These are phyloP conservation scores for Filosporella fistucella DNA, from an alignment of 495 filamentous ascomycete genomes.

Conservation along the genomic window DNA sequence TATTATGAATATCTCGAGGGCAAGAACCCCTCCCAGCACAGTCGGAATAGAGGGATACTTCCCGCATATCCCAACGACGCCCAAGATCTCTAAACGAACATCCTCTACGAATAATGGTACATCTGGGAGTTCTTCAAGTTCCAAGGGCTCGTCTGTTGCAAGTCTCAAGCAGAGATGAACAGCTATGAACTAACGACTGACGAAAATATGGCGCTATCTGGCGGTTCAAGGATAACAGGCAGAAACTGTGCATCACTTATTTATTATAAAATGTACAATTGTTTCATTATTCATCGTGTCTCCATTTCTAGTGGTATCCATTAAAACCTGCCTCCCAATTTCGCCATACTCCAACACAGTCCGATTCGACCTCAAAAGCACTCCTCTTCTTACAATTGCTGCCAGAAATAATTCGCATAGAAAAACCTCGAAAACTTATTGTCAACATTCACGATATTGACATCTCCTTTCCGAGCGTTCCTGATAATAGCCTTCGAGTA, in stretches of 20 bases:
- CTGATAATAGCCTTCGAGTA: conserved; percentile 84
- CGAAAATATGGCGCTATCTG: too few relatives aligned
- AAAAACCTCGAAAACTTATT: conserved; percentile 86
- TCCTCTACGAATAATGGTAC: too few relatives aligned
- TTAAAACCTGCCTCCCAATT: neutral
- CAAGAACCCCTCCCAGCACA: conserved; percentile 30
- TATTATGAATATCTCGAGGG: conserved; percentile 30
- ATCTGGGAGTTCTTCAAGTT: too few relatives aligned
- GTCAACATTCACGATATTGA: conserved; percentile 93
- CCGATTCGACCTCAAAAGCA: neutral
- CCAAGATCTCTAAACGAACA: too few relatives aligned
- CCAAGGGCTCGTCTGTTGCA: too few relatives aligned
- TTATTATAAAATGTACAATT: too few relatives aligned
- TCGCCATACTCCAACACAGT: neutral
- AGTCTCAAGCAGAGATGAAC: too few relatives aligned
- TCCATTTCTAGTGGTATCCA: too few relatives aligned
- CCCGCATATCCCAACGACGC: conserved; percentile 5
- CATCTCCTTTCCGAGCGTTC: conserved; percentile 82
- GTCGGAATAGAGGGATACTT: conserved; percentile 17
- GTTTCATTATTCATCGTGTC: too few relatives aligned
- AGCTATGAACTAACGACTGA: too few relatives aligned
- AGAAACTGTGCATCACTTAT: too few relatives aligned
- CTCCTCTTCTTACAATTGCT: conserved; percentile 56
- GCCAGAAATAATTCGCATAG: conserved; percentile 96
- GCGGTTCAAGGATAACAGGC: too few relatives aligned